These are phyloP conservation scores for Aspergillus felis DNA, from an alignment of 2,329 filamentous ascomycete genomes.

Conservation along the genomic window DNA sequence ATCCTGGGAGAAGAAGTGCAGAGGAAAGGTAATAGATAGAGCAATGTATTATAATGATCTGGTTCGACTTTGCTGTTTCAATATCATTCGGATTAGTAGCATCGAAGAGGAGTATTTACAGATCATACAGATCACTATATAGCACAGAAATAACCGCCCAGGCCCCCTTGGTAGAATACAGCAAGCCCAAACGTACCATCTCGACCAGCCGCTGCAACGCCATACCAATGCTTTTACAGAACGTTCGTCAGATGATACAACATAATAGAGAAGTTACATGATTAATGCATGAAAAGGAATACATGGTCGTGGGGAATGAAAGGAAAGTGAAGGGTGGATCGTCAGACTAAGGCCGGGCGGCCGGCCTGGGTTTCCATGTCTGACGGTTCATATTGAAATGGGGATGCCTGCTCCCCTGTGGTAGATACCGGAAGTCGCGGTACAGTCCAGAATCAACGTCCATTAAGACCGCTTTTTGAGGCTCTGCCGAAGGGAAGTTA, in stretches of 20 bases:
- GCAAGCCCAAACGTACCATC: neutral
- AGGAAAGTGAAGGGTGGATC: slow-evolving; percentile 1
- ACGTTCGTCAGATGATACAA: slow-evolving; percentile 22
- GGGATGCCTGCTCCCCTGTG: slow-evolving; percentile 28
- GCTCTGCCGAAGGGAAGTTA: slow-evolving; percentile 31
- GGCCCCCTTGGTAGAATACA: neutral
- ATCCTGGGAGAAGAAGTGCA: slow-evolving; percentile 23
- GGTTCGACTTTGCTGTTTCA: too few species aligned
- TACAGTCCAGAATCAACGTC: slow-evolving; percentile 38
- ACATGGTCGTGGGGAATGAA: slow-evolving; percentile 7
- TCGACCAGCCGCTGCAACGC: slow-evolving; percentile 19
- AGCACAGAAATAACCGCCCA: neutral
- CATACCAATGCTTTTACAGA: slow-evolving; percentile 27
- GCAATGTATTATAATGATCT: neutral
- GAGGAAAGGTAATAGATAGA: slow-evolving; percentile 3
- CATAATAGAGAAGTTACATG: slow-evolving; percentile 9
- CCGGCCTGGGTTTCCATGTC: slow-evolving; percentile 30
- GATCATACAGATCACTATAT: neutral
- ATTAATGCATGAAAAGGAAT: slow-evolving; percentile 10
- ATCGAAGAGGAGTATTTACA: neutral
- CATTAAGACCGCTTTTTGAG: slow-evolving; percentile 44
- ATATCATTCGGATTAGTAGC: neutral
- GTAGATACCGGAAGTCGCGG: slow-evolving; percentile 24
- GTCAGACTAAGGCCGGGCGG: slow-evolving; percentile 23
- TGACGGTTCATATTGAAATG: slow-evolving; percentile 30